phyloP scores from a whole-genome alignment of 2,329 filamentous ascomycete species.

The Diaporthe sp. region DNA sequence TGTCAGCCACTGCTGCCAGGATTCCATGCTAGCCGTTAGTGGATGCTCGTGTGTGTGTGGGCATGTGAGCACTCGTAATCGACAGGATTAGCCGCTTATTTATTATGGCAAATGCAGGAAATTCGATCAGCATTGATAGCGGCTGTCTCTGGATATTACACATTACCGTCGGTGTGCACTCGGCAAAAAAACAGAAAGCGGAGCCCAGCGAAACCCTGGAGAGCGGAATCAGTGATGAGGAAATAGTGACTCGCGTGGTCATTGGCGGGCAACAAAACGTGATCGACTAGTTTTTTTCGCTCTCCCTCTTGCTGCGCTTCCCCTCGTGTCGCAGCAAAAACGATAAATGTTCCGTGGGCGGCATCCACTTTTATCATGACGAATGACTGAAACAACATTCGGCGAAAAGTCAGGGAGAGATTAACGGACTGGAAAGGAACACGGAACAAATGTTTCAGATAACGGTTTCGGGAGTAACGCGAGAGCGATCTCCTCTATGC shows the following conservation, averaged over 20 bases:
- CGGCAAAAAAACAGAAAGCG: slow-evolving; percentile 13
- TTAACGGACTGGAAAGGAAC: slow-evolving; percentile 25
- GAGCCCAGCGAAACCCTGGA: slow-evolving; percentile 1
- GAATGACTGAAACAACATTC: slow-evolving; percentile 20
- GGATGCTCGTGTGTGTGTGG: slow-evolving; percentile 17
- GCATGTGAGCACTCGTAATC: slow-evolving; percentile 32
- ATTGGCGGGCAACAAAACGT: slow-evolving; percentile 24
- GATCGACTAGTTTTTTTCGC: slow-evolving; percentile 3
- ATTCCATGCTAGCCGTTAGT: slow-evolving; percentile 28
- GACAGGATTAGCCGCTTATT: slow-evolving; percentile 34
- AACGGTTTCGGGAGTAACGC: slow-evolving; percentile 31
- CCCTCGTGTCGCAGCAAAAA: slow-evolving; percentile 4
- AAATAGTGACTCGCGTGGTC: slow-evolving; percentile 25
- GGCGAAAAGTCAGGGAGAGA: slow-evolving; percentile 29
- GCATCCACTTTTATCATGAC: slow-evolving; percentile 19
- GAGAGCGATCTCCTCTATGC: slow-evolving; percentile 29
- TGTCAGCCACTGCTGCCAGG: slow-evolving; percentile 28
- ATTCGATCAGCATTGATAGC: slow-evolving; percentile 31
- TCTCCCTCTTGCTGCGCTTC: neutral
- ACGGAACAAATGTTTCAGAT: slow-evolving; percentile 37
- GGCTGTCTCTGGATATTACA: slow-evolving; percentile 13
- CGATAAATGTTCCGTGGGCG: slow-evolving; percentile 3
- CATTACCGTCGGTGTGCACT: slow-evolving; percentile 15
- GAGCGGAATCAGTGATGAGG: neutral
- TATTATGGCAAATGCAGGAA: slow-evolving; percentile 18